Evolutionary conservation across 768 basidiomycete species (phyloP).

Genomic region (Lactifluus volemus): DNA sequence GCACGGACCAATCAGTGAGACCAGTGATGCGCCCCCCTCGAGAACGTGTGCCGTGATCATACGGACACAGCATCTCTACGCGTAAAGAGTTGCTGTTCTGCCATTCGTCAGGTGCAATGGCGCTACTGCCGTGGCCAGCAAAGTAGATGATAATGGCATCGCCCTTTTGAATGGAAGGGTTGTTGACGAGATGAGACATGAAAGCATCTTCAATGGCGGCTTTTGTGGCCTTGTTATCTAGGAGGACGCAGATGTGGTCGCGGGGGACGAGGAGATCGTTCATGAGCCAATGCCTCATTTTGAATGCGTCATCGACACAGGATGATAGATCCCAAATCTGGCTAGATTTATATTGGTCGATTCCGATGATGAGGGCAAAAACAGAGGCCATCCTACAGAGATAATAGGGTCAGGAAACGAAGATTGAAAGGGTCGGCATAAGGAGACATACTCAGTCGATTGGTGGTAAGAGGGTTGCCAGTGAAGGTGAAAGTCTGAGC

Average conservation of each 20-base stretch:
- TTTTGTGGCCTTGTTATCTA: slow-evolving; percentile 54
- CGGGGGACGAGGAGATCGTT: slow-evolving; percentile 50
- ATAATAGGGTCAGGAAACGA: not conserved
- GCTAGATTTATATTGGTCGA: slow-evolving; percentile 57
- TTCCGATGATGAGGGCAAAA: slow-evolving; percentile 60
- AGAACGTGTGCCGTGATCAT: slow-evolving; percentile 50
- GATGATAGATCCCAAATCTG: slow-evolving; percentile 57
- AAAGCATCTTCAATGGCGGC: slow-evolving; percentile 52
- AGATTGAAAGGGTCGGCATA: not conserved
- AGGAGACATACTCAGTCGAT: not conserved
- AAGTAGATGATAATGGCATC: slow-evolving; percentile 65
- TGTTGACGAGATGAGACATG: slow-evolving; percentile 54
- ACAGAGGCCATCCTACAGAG: slow-evolving; percentile 34
- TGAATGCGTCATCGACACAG: slow-evolving; percentile 55
- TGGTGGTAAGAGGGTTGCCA: not conserved
- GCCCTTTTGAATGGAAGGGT: slow-evolving; percentile 46
- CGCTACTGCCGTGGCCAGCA: slow-evolving; percentile 61
- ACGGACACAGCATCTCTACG: slow-evolving; percentile 56
- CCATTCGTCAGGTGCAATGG: slow-evolving; percentile 54
- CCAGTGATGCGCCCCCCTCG: slow-evolving; percentile 44
- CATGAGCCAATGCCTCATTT: slow-evolving; percentile 47
- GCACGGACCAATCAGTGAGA: slow-evolving; percentile 59
- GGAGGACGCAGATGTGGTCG: slow-evolving; percentile 46
- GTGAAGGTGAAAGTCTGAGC: not conserved
- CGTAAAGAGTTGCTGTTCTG: slow-evolving; percentile 34